Evolutionary conservation across 2,329 filamentous ascomycete species (phyloP).

Genomic region (Fusarium tuaranense): DNA sequence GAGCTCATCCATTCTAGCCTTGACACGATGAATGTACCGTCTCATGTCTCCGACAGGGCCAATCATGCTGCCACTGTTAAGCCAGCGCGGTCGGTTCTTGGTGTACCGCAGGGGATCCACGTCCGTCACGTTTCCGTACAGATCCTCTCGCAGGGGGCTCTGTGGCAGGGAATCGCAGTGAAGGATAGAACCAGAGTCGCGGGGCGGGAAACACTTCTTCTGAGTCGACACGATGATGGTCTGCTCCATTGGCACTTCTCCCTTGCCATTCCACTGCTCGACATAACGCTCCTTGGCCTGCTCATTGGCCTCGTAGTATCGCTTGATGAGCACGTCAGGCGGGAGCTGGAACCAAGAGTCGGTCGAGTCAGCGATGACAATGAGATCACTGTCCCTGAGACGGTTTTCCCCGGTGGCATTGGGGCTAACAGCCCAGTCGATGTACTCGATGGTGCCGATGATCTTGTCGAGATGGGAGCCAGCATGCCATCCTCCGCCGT

Average conservation of each 20-base stretch:
- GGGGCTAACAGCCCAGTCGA: constrained; percentile 20
- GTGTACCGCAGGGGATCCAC: background rate
- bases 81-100: constrained; percentile 37
- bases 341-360: constrained; percentile 48
- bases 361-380: constrained; percentile 43
- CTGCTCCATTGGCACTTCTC: constrained; percentile 23
- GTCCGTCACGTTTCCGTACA: constrained; percentile 37
- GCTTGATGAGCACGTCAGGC: constrained; percentile 40
- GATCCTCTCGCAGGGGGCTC: constrained; percentile 27
- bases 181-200: constrained; percentile 10
- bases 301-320: constrained; percentile 38
- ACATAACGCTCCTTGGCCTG: constrained; percentile 29
- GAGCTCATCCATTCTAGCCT: constrained; percentile 34
- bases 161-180: constrained; percentile 36
- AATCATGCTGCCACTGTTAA: constrained; percentile 46
- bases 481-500: constrained; percentile 19
- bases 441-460: constrained; percentile 41
- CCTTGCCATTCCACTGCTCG: background rate
- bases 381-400: constrained; percentile 38
- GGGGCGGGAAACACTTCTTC: constrained; percentile 36
- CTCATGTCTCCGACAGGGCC: constrained; percentile 41
- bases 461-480: constrained; percentile 45
- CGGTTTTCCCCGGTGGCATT: constrained; percentile 7
- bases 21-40: constrained; percentile 34
- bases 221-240: constrained; percentile 36